phyloP scores from a whole-genome alignment of 768 basidiomycete genomes.

The Russula griseocarnosa region DNA sequence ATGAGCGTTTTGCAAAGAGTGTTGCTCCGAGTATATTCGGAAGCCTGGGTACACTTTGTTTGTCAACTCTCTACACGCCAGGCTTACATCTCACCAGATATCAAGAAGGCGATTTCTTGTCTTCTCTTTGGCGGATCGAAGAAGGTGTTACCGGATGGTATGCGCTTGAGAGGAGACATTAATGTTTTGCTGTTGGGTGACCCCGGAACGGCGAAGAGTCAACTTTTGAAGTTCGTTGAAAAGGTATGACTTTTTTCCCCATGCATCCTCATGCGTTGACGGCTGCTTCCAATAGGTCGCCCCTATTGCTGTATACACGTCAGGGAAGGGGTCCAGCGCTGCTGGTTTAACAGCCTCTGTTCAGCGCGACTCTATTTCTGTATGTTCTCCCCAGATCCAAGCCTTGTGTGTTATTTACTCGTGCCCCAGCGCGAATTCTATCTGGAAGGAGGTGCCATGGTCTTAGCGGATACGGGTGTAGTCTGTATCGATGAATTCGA shows the following conservation, averaged over 20 bases:
- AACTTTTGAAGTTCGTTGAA: constrained; percentile 97
- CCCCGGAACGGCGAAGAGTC: constrained; percentile 97
- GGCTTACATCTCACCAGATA: constrained; percentile 53
- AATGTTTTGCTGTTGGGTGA: constrained; percentile 96
- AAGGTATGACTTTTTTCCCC: constrained; percentile 48
- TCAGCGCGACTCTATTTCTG: constrained; percentile 87
- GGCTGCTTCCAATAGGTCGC: constrained; percentile 58
- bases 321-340: constrained; percentile 96
- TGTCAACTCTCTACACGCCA: background rate
- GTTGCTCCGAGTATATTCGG: constrained; percentile 98
- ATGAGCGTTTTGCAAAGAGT: constrained; percentile 89
- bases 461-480: constrained; percentile 95
- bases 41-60: constrained; percentile 61
- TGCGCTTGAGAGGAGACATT: constrained; percentile 95
- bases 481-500: constrained; percentile 99
- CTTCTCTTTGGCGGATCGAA: constrained; percentile 97
- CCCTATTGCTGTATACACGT: constrained; percentile 97
- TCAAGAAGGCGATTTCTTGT: constrained; percentile 96
- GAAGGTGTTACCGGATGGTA: constrained; percentile 94
- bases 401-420: constrained; percentile 7
- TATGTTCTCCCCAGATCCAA: constrained; percentile 40
- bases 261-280: background rate
- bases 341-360: constrained; percentile 98
- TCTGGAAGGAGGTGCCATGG: constrained; percentile 99
- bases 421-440: constrained; percentile 85